Evolutionary conservation across 2,329 filamentous ascomycete species (phyloP), one percentile per base, ranked within the genome.

Genomic region (Stenocarpella maydis): DNA sequence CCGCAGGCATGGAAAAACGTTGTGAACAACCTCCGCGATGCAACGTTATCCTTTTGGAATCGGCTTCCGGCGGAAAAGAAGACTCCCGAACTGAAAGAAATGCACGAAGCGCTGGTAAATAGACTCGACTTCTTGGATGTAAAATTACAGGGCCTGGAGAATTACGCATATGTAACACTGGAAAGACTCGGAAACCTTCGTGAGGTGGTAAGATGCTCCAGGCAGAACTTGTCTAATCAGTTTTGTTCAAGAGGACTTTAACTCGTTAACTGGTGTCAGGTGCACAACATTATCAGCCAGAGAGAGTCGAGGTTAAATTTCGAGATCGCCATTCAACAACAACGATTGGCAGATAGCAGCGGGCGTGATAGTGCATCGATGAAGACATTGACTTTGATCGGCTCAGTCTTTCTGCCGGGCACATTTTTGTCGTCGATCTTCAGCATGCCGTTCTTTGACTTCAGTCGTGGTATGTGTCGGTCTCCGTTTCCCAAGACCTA

Each of bases 61-160:
- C 47, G 39, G 9, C 21, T 72, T 2, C 52, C 61, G 2, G 45
- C 43, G 9, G 58, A 72, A 10, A 39, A 64, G 14, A 53, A 61
- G n/a, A 17, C 39, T 8, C 24, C 52, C 0, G 67, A 67, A 12
- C 72, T 78, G 52, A 66, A 69, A 55, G 71, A 67, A 41, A 58
- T 80, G 8, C 77, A 80, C 17, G 58, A 63, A 2, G 74, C 73
- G 10, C 73, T 81, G 54, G 10, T 74, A 15, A 71, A 73, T 8
- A 71, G 79, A 12, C 69, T 80, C 28, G 74, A 77, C 15, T 80
- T 80, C 63, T 74, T 78, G 55, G 69, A 71, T 17, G 72, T 74
- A 8, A 81, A 79, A 69, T 72, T 80, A 12, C 75, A 79, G n/a
- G 77, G 78, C 6, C 73, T 80, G 9, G 78, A 80, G 12, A 77